Evolutionary conservation across 192 early-diverging fungal species (phyloP).

Genomic region (Chytriomyces sp.): DNA sequence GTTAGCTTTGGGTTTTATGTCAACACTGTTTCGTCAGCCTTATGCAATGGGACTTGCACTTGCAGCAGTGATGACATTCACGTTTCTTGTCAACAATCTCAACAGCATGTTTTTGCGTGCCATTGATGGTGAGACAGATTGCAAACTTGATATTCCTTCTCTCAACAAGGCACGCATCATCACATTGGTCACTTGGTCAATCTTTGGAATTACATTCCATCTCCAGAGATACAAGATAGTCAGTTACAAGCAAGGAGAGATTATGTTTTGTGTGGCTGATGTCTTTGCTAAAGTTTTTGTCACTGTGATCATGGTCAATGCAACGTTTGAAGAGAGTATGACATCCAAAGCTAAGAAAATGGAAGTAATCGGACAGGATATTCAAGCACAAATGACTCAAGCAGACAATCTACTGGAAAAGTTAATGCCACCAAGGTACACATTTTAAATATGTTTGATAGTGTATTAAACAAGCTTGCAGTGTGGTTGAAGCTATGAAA

Average conservation of each 20-base stretch:
- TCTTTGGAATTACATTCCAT: conserved; percentile 12
- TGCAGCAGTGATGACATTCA: conserved; percentile 15
- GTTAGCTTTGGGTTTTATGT: conserved; percentile 34
- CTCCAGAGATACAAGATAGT: conserved; percentile 26
- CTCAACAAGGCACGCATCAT: conserved; percentile 7
- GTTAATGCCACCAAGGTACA: conserved; percentile 33
- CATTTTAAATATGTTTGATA: not conserved
- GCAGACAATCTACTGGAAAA: conserved; percentile 35
- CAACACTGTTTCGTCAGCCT: conserved; percentile 29
- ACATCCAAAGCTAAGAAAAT: conserved; percentile 35
- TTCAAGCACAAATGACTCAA: conserved; percentile 36
- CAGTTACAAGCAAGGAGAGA: conserved; percentile 31
- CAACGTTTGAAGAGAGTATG: conserved; percentile 47
- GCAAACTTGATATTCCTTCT: conserved; percentile 17
- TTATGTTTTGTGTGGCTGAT: conserved; percentile 33
- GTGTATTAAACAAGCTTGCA: not conserved
- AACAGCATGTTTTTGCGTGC: conserved; percentile 30
- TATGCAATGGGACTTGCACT: conserved; percentile 14
- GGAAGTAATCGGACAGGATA: conserved; percentile 30
- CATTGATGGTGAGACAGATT: conserved; percentile 33
- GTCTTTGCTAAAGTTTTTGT: conserved; percentile 46
- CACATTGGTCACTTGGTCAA: conserved; percentile 11
- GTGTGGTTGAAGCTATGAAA: conserved; percentile 41
- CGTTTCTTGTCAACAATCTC: conserved; percentile 27
- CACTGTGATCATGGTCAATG: conserved; percentile 45